Evolutionary conservation across 257 asterid species (phyloP).

Genomic region (Petunia secreta): DNA sequence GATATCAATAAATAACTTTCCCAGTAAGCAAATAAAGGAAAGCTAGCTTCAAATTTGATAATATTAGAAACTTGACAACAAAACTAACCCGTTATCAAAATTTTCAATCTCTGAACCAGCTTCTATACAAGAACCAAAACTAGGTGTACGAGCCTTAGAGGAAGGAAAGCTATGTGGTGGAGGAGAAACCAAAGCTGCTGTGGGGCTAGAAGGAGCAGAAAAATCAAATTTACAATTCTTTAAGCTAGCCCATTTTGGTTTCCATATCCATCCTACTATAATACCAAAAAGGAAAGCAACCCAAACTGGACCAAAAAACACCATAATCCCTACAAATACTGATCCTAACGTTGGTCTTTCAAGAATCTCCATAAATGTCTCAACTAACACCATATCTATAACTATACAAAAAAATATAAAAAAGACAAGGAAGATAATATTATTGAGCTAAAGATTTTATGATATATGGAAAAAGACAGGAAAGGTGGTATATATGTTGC

Average conservation of each 20-base stretch:
- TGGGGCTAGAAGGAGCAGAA: conserved; percentile 69
- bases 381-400: conserved; percentile 49
- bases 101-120: conserved; percentile 26
- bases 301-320: conserved; percentile 76
- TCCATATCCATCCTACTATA: conserved; percentile 90
- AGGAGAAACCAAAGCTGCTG: conserved; percentile 34
- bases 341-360: conserved; percentile 57
- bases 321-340: conserved; percentile 53
- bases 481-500: conserved; percentile 43
- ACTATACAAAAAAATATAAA: not conserved
- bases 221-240: conserved; percentile 58
- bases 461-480: conserved; percentile 45
- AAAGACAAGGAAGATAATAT: conserved; percentile 11
- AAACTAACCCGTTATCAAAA: not conserved
- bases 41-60: no score
- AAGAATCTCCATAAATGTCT: conserved; percentile 62
- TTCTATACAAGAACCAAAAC: conserved; percentile 29
- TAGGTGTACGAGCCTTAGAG: conserved; percentile 23
- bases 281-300: conserved; percentile 75
- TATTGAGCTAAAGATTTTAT: not conserved
- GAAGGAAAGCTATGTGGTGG: conserved; percentile 1
- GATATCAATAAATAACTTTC: not conserved
- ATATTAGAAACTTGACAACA: conserved; percentile 19
- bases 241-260: conserved; percentile 76
- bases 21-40: no score